phyloP scores from a whole-genome alignment of 108 stramenopile species.

The Pseudonitzschia pungens region DNA sequence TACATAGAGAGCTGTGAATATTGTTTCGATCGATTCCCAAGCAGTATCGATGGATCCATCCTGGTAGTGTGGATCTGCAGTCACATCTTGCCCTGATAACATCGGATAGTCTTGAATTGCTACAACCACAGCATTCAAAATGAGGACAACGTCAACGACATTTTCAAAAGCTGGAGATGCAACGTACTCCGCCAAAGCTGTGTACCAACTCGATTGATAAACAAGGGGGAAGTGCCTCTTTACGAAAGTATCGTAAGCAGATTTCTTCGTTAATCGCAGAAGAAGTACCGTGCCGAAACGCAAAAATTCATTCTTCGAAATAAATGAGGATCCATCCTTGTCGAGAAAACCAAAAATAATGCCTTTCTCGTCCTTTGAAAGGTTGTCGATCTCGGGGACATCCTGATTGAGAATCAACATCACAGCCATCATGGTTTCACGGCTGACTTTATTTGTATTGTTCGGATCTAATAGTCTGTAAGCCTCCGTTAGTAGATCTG shows the following conservation, averaged over 20 bases:
- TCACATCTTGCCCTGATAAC: slow-evolving; percentile 49
- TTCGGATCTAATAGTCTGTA: slow-evolving; percentile 57
- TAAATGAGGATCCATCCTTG: slow-evolving; percentile 48
- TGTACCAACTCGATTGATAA: slow-evolving; percentile 39
- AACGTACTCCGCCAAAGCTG: slow-evolving; percentile 35
- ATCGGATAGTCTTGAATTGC: slow-evolving; percentile 68
- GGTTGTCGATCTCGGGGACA: slow-evolving; percentile 57
- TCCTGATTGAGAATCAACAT: slow-evolving; percentile 73
- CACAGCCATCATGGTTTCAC: slow-evolving; percentile 64
- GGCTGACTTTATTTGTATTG: slow-evolving; percentile 36
- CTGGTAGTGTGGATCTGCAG: slow-evolving; percentile 22
- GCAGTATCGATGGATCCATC: slow-evolving; percentile 54
- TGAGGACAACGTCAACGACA: slow-evolving; percentile 56
- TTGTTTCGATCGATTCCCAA: slow-evolving; percentile 60
- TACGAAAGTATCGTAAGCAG: slow-evolving; percentile 52
- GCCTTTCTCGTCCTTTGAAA: slow-evolving; percentile 52
- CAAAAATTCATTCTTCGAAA: slow-evolving; percentile 60
- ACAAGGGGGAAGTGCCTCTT: slow-evolving; percentile 48
- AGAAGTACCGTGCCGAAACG: slow-evolving; percentile 60
- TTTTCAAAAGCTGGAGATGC: slow-evolving; percentile 56
- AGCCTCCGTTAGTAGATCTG: slow-evolving; percentile 49
- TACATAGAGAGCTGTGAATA: slow-evolving; percentile 66
- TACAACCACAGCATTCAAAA: slow-evolving; percentile 69
- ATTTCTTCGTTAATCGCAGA: slow-evolving; percentile 47
- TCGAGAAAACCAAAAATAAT: slow-evolving; percentile 53